phyloP scores from a whole-genome alignment of 2,329 filamentous ascomycete species.

The Stachybotrys echinatus region DNA sequence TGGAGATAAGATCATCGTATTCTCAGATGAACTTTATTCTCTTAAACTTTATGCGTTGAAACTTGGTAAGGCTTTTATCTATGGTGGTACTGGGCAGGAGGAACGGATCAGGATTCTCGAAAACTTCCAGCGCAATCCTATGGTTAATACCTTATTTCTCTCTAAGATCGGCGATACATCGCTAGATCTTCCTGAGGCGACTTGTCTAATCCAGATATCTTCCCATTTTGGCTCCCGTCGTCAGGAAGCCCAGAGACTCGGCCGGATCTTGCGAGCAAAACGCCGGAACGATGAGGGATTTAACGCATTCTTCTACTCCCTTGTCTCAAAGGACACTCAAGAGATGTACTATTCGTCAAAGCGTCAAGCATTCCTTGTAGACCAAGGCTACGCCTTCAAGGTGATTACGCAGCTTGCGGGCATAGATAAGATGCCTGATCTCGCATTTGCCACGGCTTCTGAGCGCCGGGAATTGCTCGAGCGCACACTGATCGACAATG shows the following conservation, averaged over 20 bases:
- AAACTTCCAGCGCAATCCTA: conserved; percentile 90
- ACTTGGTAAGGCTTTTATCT: conserved; percentile 83
- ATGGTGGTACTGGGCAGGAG: conserved; percentile 77
- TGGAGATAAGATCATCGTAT: conserved; percentile 97
- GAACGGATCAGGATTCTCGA: conserved; percentile 85
- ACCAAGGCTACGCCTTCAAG: conserved; percentile 98
- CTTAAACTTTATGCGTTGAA: conserved; percentile 80
- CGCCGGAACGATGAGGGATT: conserved; percentile 96
- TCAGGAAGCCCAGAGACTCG: conserved; percentile 91
- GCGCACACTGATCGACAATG: conserved; percentile 84
- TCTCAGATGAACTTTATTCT: conserved; percentile 95
- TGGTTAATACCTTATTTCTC: conserved; percentile 87
- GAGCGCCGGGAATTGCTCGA: conserved; percentile 84
- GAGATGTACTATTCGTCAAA: conserved; percentile 99
- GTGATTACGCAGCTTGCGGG: conserved; percentile 94
- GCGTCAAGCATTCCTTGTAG: conserved; percentile 92
- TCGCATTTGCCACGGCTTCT: conserved; percentile 73
- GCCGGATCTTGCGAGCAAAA: conserved; percentile 90
- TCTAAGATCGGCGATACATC: conserved; percentile 98
- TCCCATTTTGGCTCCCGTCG: conserved; percentile 95
- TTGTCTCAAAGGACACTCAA: conserved; percentile 94
- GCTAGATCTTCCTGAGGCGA: conserved; percentile 93
- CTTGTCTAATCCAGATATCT: conserved; percentile 93
- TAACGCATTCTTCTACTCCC: conserved; percentile 97
- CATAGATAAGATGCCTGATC: conserved; percentile 74